Evolutionary conservation across 2,329 filamentous ascomycete species (phyloP), one percentile per base, ranked within the genome.

Genomic region (Teratosphaeria nubilosa): DNA sequence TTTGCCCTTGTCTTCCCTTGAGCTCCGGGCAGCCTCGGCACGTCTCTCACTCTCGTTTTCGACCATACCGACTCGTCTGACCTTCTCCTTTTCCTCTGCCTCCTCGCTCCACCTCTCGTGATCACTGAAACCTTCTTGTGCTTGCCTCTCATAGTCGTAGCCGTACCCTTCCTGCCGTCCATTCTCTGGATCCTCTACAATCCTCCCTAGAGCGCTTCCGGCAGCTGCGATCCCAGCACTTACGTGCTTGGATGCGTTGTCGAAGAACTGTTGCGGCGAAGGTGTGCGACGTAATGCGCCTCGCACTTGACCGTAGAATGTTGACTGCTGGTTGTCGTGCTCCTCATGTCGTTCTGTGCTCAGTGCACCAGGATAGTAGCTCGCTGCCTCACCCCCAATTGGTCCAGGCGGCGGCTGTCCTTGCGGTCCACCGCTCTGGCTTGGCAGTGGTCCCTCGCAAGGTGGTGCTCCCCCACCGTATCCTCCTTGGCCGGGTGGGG

Each of bases 81-180:
- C 41, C 41, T 48, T 48, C 53, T 60, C 61, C 65, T 87, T 84
- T 54, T 87, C 81, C 66, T 89, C 86, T 24, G 87, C 89, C 75
- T 96, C 91, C 72, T 96, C 91, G 14, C 87, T 91, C 92, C 92
- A 96, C 56, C 90, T 85, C 70, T 90, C 88, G 74, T 94, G 90
- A 72, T 96, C 92, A 63, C 70, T 73, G 57, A 74, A 75, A 10
- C 69, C 69, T 22, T 65, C 63, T 31, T 56, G 24, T 53, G 25
- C 65, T 24, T 72, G 68, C 9, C 62, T 48, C 16, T 68, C 65
- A 13, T 67, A 64, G 57, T 50, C 58, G 51, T 59, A 16, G 57
- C 63, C 25, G 22, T 27, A 34, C 34, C 59, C 45, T 52, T 66
- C 60, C 13, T 56, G 45, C 30, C 60, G 41, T 24, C 59, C 61